Evolutionary conservation across 2,329 filamentous ascomycete genomes (phyloP).

Genomic region (Trichothecium roseum): DNA sequence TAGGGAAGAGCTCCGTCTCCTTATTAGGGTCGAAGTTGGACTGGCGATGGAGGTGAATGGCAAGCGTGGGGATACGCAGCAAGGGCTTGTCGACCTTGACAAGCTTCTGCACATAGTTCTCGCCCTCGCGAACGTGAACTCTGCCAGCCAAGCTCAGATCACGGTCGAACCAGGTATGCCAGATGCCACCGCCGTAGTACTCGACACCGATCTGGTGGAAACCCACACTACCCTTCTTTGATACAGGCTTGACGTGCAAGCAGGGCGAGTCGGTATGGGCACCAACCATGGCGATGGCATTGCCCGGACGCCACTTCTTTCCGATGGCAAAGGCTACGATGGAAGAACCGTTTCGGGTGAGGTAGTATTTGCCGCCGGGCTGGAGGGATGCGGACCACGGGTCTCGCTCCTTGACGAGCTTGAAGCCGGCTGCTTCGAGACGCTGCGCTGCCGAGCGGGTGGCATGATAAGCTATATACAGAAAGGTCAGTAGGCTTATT

Average conservation of each 20-base stretch:
- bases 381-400: slow-evolving; percentile 71
- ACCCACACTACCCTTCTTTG: slow-evolving; percentile 75
- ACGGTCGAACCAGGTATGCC: slow-evolving; percentile 98
- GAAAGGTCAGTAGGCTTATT: slow-evolving; percentile 7
- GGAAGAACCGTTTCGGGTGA: slow-evolving; percentile 87
- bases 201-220: slow-evolving; percentile 94
- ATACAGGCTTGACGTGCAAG: slow-evolving; percentile 86
- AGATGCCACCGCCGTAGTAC: slow-evolving; percentile 92
- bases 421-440: slow-evolving; percentile 76
- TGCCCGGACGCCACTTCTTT: slow-evolving; percentile 81
- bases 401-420: slow-evolving; percentile 80
- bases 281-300: slow-evolving; percentile 85
- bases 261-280: slow-evolving; percentile 94
- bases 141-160: slow-evolving; percentile 86
- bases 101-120: slow-evolving; percentile 70
- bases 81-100: slow-evolving; percentile 87
- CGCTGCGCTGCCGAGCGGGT: slow-evolving; percentile 68
- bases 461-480: slow-evolving; percentile 73
- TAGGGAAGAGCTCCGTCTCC: slow-evolving; percentile 90
- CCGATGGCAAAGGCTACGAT: slow-evolving; percentile 90
- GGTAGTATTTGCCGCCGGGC: slow-evolving; percentile 90
- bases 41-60: slow-evolving; percentile 84
- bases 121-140: slow-evolving; percentile 65
- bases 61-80: slow-evolving; percentile 82
- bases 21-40: slow-evolving; percentile 90